phyloP scores from a whole-genome alignment of 2,329 filamentous ascomycete species.

The Hymenoscyphus occultus region DNA sequence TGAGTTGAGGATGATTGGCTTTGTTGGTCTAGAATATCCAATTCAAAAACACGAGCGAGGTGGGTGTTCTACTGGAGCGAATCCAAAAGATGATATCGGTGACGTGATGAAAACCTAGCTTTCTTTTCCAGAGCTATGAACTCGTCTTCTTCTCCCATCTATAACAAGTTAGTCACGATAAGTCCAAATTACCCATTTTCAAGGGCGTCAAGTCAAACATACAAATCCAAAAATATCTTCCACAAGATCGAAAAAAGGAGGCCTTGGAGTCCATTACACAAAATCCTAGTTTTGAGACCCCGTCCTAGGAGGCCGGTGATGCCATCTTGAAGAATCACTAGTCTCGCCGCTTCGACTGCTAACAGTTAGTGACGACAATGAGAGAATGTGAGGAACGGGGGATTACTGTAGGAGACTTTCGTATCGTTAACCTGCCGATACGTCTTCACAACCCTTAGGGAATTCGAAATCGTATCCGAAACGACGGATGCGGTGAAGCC shows the following conservation, averaged over 20 bases:
- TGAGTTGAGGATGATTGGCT: too few relatives aligned
- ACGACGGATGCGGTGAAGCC: constrained; percentile 46
- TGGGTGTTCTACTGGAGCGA: too few relatives aligned
- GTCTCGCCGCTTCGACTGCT: constrained; percentile 43
- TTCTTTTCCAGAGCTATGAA: neutral
- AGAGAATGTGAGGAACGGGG: accelerated
- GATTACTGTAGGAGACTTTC: constrained; percentile 45
- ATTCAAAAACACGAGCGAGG: too few relatives aligned
- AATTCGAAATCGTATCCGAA: constrained; percentile 48
- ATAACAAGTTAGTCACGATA: neutral
- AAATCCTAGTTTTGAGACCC: constrained; percentile 46
- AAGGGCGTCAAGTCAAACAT: constrained; percentile 30
- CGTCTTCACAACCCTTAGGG: constrained; percentile 47
- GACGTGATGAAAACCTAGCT: too few relatives aligned
- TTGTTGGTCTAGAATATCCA: too few relatives aligned
- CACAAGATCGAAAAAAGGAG: constrained; percentile 48
- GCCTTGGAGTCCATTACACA: constrained; percentile 48
- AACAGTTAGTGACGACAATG: neutral
- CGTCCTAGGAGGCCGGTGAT: constrained; percentile 44
- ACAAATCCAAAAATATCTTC: constrained; percentile 49
- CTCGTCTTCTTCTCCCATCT: neutral
- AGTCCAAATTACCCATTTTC: neutral
- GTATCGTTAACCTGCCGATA: constrained; percentile 50
- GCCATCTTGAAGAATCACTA: constrained; percentile 43
- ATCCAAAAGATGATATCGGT: too few relatives aligned